Evolutionary conservation across 176 grass and related monocot species (phyloP), one percentile per base, ranked within the genome.

Genomic region (Carex littledalei): DNA sequence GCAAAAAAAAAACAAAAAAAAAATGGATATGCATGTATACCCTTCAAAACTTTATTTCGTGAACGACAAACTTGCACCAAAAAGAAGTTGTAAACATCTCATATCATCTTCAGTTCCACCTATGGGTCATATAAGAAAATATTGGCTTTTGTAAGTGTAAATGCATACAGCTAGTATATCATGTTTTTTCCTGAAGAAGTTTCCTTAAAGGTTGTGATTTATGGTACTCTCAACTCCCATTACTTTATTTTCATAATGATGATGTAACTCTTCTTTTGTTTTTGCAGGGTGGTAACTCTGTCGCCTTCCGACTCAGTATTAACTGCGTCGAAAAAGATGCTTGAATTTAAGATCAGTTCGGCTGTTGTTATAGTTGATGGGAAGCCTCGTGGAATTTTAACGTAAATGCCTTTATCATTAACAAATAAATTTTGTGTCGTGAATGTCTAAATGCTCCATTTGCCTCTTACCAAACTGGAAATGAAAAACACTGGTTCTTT

Each of bases 271-370:
- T 13, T 9, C 31, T 17, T 62, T 85, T 85, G 61, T 85, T 17
- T 78, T 34, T 34, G n/a, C 89, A 99, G 96, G 83, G 87, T 99
- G 82, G 90, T 89, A 31, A 94, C 91, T 67, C 81, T 99, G 79
- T 90, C 71, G 78, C 96, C 93, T 86, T 88, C 91, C 35, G 93
- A 99, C 81, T 92, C 96, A 12, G 96, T 99, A 37, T 91, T 95
- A 87, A 99, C 88, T 73, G 91, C 91, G 70, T 86, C 91, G 63
- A 93, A 99, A 89, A 95, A 92, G 87, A 99, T 99, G 96, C 88
- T 95, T 10, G 93, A 99, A 85, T 58, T 94, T 21, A 95, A 95
- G 85, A 87, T 91, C 67, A 95, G 93, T 84, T 94, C 91, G 85
- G 93, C 91, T 88, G 86, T 99, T 75, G 88, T 94, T 13, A 84